These are phyloP conservation scores for Phytophthora idaei DNA, from an alignment of 352 stramenopile species.

Conservation along the genomic window DNA sequence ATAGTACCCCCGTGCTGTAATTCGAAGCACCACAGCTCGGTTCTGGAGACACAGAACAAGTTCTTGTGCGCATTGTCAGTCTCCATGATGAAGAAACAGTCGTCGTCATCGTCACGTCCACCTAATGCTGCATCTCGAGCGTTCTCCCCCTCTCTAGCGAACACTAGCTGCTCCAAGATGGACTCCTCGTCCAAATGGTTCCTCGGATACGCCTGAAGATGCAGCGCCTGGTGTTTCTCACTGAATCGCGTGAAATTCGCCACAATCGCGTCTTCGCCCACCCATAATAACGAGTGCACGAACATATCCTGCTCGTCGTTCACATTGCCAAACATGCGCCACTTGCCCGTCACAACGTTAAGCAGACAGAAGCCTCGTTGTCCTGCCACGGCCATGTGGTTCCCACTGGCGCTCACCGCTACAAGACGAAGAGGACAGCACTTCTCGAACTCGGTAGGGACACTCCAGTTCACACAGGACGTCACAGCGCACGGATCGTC, in stretches of 20 bases:
- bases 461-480: constrained; percentile 62
- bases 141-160: constrained; percentile 36
- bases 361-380: constrained; percentile 77
- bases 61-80: constrained; percentile 52
- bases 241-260: constrained; percentile 63
- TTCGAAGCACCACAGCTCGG: constrained; percentile 65
- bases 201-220: constrained; percentile 73
- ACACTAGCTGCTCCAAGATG: constrained; percentile 53
- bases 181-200: constrained; percentile 81
- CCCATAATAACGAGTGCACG: constrained; percentile 70
- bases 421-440: constrained; percentile 70
- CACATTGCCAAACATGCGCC: constrained; percentile 86
- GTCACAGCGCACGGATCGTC: constrained; percentile 71
- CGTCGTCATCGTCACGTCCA: constrained; percentile 24
- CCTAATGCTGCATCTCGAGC: constrained; percentile 11
- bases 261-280: constrained; percentile 68
- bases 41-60: constrained; percentile 63
- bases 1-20: constrained; percentile 49
- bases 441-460: constrained; percentile 68
- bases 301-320: constrained; percentile 82
- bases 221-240: constrained; percentile 58
- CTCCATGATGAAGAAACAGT: constrained; percentile 65
- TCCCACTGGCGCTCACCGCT: constrained; percentile 54
- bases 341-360: constrained; percentile 72
- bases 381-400: constrained; percentile 74